Evolutionary conservation across 2,329 filamentous ascomycete species (phyloP).

Genomic region (Basipetospora sp.): DNA sequence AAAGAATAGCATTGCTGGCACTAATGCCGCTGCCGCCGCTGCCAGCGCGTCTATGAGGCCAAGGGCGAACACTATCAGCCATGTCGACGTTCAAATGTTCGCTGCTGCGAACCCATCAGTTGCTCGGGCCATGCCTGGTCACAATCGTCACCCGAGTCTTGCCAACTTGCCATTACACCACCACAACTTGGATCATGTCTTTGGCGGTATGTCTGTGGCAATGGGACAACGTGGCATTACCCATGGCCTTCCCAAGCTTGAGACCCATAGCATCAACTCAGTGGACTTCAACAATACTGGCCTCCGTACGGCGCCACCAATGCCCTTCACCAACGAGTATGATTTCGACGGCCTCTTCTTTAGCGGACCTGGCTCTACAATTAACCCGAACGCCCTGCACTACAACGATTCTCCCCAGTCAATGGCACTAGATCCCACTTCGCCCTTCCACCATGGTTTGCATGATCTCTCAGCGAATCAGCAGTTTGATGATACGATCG

Average conservation of each 20-base stretch:
- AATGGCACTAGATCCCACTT: conserved; percentile 46
- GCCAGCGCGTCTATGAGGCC: conserved; percentile 58
- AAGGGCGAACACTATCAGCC: conserved; percentile 88
- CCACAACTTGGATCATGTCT: conserved; percentile 43
- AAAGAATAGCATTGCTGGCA: conserved; percentile 75
- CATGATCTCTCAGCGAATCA: conserved; percentile 43
- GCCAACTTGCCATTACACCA: conserved; percentile 47
- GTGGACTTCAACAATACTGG: conserved; percentile 52
- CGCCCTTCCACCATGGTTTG: conserved; percentile 43
- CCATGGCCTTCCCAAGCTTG: conserved; percentile 67
- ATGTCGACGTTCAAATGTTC: conserved; percentile 74
- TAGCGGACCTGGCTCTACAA: conserved; percentile 45
- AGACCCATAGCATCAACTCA: conserved; percentile 55
- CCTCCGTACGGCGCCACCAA: conserved; percentile 62
- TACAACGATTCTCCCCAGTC: conserved; percentile 65
- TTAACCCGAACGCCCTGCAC: conserved; percentile 63
- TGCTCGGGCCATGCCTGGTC: conserved; percentile 35
- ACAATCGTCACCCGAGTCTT: conserved; percentile 61
- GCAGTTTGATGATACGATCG: conserved; percentile 62
- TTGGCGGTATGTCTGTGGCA: conserved; percentile 56
- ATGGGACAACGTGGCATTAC: conserved; percentile 49
- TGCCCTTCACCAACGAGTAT: conserved; percentile 50
- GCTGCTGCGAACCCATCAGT: conserved; percentile 42
- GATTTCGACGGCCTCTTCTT: conserved; percentile 60
- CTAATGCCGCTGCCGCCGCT: conserved; percentile 24